phyloP scores from a whole-genome alignment of 169 alveolate genomes.

The Besnoitia besnoiti region DNA sequence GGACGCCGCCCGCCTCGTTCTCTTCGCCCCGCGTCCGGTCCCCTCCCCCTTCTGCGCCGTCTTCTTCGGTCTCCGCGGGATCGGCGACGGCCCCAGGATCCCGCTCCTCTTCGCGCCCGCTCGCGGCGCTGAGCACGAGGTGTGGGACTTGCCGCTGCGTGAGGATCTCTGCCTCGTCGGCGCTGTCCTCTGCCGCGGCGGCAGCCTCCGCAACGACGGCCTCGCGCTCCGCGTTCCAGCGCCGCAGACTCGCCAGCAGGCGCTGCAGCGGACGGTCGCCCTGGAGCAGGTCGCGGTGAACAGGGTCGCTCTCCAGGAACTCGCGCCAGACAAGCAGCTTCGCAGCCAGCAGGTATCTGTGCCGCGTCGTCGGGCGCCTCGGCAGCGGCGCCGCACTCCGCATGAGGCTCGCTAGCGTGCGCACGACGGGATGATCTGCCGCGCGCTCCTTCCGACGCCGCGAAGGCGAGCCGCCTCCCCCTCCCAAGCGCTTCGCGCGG shows the following conservation, averaged over 20 bases:
- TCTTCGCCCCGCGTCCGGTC: not conserved
- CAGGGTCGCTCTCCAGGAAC: constrained; percentile 16
- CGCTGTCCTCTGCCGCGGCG: constrained; percentile 36
- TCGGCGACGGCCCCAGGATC: not conserved
- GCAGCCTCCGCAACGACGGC: not conserved
- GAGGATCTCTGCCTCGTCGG: not conserved
- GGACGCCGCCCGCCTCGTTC: not conserved
- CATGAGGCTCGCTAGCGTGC: not conserved
- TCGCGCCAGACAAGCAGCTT: constrained; percentile 41
- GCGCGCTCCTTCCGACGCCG: not conserved
- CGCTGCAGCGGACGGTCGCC: constrained; percentile 62
- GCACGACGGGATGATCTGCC: not conserved
- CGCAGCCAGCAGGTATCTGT: constrained; percentile 7
- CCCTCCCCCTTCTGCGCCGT: not conserved
- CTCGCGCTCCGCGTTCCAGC: not conserved
- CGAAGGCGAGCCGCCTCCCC: not conserved
- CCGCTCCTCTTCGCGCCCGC: constrained; percentile 3
- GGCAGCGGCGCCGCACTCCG: not conserved
- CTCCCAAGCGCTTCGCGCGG: not conserved
- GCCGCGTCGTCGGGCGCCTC: constrained; percentile 43
- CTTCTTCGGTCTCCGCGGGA: constrained; percentile 7
- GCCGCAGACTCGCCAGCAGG: constrained; percentile 38
- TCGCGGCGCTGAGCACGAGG: not conserved
- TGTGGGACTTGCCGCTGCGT: not conserved
- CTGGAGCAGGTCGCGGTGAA: constrained; percentile 35